Conservation (phyloP, 305 asterid species). For the Fraxinus albicans region DNA sequence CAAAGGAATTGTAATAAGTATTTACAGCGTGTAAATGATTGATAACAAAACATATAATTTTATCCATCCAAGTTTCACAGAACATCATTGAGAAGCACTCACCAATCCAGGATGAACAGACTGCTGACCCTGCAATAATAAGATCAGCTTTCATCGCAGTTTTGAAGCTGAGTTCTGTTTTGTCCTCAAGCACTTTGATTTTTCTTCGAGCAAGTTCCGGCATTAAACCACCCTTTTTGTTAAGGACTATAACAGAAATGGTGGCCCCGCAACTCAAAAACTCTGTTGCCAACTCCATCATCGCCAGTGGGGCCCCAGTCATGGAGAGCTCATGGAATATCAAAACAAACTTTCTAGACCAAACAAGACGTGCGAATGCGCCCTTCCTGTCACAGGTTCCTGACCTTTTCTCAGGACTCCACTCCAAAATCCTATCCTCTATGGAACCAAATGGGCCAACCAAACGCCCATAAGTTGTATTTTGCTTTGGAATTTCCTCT, state of each 20-base stretch:
- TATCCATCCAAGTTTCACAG: not conserved
- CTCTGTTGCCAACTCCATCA: conserved; percentile 97
- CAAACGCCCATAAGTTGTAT: conserved; percentile 76
- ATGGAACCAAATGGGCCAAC: conserved; percentile 95
- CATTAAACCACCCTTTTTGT: conserved; percentile 86
- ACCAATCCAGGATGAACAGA: conserved; percentile 98
- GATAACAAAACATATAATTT: conserved; percentile 12
- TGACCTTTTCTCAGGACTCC: conserved; percentile 85
- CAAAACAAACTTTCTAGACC: conserved; percentile 97
- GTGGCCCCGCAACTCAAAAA: conserved; percentile 98
- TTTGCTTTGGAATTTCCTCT: conserved; percentile 73
- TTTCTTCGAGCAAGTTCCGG: conserved; percentile 77
- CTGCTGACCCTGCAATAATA: conserved; percentile 96
- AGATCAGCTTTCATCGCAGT: conserved; percentile 94
- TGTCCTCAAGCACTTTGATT: conserved; percentile 89
- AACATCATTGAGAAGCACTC: conserved; percentile 27
- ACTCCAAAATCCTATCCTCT: conserved; percentile 81
- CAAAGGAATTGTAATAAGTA: not conserved
- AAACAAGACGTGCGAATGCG: conserved; percentile 91
- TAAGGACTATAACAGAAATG: conserved; percentile 73
- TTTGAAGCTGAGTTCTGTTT: conserved; percentile 77
- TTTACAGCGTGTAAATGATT: not conserved
- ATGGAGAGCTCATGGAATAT: conserved; percentile 92
- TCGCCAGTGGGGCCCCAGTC: conserved; percentile 99
- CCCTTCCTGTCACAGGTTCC: conserved; percentile 96